Base-by-base conservation (phyloP, 441 rosid species). In the Croton setiger region DNA sequence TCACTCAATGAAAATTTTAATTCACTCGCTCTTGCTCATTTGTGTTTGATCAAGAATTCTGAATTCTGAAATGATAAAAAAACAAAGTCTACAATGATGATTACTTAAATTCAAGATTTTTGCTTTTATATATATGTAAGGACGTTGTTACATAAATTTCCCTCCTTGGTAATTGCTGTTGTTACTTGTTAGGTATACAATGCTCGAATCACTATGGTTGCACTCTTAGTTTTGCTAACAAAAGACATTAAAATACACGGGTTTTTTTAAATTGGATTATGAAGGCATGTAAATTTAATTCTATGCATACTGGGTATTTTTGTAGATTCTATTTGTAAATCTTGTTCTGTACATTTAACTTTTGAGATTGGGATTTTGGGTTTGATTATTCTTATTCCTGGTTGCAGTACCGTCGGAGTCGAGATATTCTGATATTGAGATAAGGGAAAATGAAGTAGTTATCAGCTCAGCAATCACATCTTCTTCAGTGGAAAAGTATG, bases 371-470 rank as follows among this genome's bases (percentile, higher is more conserved):
- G 43, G 9, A 44, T 15, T 39, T 10, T 51, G 18, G 18, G 8
- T 27, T 18, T 41, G 44, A 41, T 70, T 52, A n/a, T 68, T 47
- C 62, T 67, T 63, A 47, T 63, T 56, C 39, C 66, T 39, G 63
- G 63, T 72, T 77, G 86, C 85, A 93, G 98, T 88, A 59, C 92
- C 98, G 0, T 70, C 83, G 2, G 86, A 89, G 65, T 78, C 88
- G 0, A 86, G 70, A 70, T 85, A 76, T 74, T 76, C 89, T 4
- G 95, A 89, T 54, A 78, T 93, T 43, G 91, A 91, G 71, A 77
- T 93, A 66, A 76, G 76, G 63, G 85, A 83, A 60, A 58, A 71
- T 80, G 95, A 89, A 77, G 68, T 70, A 72, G 81, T 85, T 5
- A 76, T 93, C 48, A 79, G 71, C 82, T 89, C 98, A 1, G 88